Conservation (phyloP, 192 early-diverging fungal species). For the Dimargaris verticillata region DNA sequence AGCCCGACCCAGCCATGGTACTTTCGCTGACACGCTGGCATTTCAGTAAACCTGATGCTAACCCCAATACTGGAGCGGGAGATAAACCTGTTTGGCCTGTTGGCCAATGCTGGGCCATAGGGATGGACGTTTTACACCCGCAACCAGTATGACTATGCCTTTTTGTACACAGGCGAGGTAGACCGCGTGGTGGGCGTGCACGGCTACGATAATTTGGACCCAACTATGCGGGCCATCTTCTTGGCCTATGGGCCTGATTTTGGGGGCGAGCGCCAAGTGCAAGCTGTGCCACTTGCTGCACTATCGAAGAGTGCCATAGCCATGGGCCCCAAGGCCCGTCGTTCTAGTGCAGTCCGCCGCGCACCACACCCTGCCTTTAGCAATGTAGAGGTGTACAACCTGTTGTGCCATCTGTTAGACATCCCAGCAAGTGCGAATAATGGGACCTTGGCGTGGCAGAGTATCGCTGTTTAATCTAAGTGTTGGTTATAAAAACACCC, state of each 20-base stretch:
- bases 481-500: too few species aligned
- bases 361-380: constrained; percentile 33
- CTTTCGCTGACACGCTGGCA: too few species aligned
- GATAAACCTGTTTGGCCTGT: too few species aligned
- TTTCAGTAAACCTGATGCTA: too few species aligned
- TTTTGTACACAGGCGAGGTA: constrained; percentile 8
- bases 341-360: constrained; percentile 11
- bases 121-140: constrained; percentile 39
- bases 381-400: constrained; percentile 57
- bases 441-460: too few species aligned
- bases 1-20: too few species aligned
- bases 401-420: constrained; percentile 37
- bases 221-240: constrained; percentile 78
- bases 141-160: neutral
- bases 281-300: too few species aligned
- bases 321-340: neutral
- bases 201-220: constrained; percentile 62
- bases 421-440: constrained; percentile 55
- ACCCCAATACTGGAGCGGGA: too few species aligned
- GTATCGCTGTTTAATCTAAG: too few species aligned
- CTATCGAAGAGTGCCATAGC: too few species aligned
- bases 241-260: constrained; percentile 61
- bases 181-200: constrained; percentile 46
- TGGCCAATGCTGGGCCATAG: too few species aligned
- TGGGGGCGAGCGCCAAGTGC: too few species aligned